A percentile compares a stretch with the other conserved stretches of the same genome.
These are phyloP conservation scores for Dunaliella sp. DNA, from an alignment of 139 green algal genomes.

Conservation along the genomic window DNA sequence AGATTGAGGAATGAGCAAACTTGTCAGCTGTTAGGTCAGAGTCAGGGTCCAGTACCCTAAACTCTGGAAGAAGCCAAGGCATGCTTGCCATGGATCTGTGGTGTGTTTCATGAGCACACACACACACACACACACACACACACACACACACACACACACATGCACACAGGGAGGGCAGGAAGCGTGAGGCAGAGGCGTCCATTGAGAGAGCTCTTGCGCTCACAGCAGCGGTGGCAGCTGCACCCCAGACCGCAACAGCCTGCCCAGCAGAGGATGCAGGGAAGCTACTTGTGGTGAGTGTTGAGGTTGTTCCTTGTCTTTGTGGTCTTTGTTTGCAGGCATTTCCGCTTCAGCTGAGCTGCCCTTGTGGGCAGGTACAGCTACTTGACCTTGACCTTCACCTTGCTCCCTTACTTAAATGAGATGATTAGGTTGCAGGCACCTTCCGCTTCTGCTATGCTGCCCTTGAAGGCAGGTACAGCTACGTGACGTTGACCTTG, in stretches of 20 bases:
- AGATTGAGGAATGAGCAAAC: no score
- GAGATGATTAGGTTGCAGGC: not conserved
- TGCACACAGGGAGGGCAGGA: not conserved
- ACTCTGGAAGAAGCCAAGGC: no score
- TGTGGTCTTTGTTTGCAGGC: not conserved
- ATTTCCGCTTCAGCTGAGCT: not conserved
- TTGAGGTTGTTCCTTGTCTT: not conserved
- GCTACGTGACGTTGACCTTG: no score
- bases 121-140: no score
- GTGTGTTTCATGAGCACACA: no score
- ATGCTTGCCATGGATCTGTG: not conserved
- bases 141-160: no score
- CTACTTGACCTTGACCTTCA: not conserved
- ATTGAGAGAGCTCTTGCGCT: not conserved
- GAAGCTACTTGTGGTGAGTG: not conserved
- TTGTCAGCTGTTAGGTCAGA: no score
- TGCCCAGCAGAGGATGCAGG: not conserved
- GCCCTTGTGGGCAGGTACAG: not conserved
- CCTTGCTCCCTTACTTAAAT: not conserved
- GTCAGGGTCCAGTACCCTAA: not conserved
- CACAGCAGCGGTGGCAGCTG: not conserved
- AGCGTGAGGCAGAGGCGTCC: not conserved
- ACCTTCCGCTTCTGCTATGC: no score
- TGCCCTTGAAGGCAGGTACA: no score
- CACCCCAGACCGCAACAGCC: not conserved